Percentiles rank a stretch among this genome's conserved stretches.
Conservation (phyloP, 2,329 filamentous ascomycete genomes). For the Mariannaea sp. region DNA sequence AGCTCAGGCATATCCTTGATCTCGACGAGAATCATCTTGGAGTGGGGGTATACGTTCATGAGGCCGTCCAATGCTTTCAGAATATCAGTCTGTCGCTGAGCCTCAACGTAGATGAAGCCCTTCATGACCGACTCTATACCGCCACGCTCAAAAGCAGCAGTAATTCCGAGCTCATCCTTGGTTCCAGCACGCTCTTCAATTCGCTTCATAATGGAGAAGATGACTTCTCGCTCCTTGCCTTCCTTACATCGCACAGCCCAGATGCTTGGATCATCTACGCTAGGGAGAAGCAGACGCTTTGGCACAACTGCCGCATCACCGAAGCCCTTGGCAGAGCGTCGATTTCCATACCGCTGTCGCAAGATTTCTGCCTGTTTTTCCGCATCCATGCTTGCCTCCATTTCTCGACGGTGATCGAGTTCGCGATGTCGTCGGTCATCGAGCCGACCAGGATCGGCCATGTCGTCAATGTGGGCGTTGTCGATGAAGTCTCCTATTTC, state of each 20-base stretch:
- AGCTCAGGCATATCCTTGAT: slow-evolving; percentile 98
- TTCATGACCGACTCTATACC: slow-evolving; percentile 79
- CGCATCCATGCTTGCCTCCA: slow-evolving; percentile 85
- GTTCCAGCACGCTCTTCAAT: slow-evolving; percentile 79
- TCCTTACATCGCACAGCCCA: slow-evolving; percentile 94
- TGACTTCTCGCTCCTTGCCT: slow-evolving; percentile 91
- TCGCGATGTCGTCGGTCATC: slow-evolving; percentile 94
- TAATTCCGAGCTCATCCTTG: slow-evolving; percentile 82
- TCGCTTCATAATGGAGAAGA: slow-evolving; percentile 86
- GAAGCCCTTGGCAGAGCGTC: slow-evolving; percentile 66
- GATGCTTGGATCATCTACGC: slow-evolving; percentile 93
- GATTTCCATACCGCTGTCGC: slow-evolving; percentile 85
- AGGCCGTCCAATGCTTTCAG: slow-evolving; percentile 81
- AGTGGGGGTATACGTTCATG: slow-evolving; percentile 86
- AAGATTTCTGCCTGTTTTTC: slow-evolving; percentile 90
- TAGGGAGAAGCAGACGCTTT: slow-evolving; percentile 84
- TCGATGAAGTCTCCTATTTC: slow-evolving; percentile 84
- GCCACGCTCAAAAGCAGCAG: slow-evolving; percentile 89
- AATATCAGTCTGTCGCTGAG: slow-evolving; percentile 84
- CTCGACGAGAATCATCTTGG: slow-evolving; percentile 84
- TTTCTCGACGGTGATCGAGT: slow-evolving; percentile 88
- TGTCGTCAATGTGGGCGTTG: slow-evolving; percentile 88
- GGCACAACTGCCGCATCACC: slow-evolving; percentile 79
- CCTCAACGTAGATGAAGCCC: slow-evolving; percentile 95
- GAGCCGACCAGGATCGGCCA: slow-evolving; percentile 77